Percentiles rank a stretch among this genome's conserved stretches.
Evolutionary conservation across 2,329 filamentous ascomycete species (phyloP).

Genomic region (Penicillium sclerotigenum): DNA sequence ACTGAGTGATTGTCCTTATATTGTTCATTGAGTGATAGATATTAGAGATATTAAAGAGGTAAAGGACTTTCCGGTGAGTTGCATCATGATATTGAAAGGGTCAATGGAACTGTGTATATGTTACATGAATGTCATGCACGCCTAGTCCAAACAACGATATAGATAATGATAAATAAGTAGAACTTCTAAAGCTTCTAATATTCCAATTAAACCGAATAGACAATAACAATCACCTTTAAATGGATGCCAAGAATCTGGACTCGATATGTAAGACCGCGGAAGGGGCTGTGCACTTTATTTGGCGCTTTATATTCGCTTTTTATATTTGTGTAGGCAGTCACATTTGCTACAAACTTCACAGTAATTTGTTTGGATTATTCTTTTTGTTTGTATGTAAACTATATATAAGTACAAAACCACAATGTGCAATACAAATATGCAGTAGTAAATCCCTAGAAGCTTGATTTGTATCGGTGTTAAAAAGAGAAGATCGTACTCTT

Average conservation of each 20-base stretch:
- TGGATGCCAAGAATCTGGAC: background rate
- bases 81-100: background rate
- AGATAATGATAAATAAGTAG: background rate
- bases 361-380: background rate
- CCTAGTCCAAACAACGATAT: constrained; percentile 7
- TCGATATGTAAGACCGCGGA: background rate
- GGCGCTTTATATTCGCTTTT: background rate
- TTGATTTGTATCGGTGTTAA: background rate
- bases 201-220: no score
- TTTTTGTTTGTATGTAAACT: background rate
- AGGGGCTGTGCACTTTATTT: constrained; percentile 2
- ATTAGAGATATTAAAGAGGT: background rate
- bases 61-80: background rate
- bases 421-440: background rate
- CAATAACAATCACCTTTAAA: no score
- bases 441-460: background rate
- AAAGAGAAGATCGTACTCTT: constrained; percentile 4
- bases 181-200: background rate
- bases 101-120: background rate
- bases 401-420: no score
- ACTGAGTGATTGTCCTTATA: constrained; percentile 6
- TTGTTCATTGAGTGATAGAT: background rate
- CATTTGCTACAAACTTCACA: background rate
- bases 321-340: background rate
- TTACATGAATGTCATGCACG: constrained; percentile 13